These are phyloP conservation scores for Microbotryum lychnidis-dioicae DNA, from an alignment of 1,284 basidiomycete species.

Conservation along the genomic window DNA sequence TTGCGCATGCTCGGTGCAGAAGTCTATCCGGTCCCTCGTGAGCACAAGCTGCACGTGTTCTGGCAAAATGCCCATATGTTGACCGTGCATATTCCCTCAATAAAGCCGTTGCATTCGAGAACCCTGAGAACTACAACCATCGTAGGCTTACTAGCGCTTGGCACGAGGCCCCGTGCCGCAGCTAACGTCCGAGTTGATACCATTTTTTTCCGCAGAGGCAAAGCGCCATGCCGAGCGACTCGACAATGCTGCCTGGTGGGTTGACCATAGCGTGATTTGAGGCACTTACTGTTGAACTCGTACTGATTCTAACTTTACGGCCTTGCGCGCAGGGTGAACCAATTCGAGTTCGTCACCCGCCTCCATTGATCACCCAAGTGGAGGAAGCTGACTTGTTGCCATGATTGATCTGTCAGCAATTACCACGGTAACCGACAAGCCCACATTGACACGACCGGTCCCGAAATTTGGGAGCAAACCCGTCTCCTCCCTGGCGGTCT, in stretches of 20 bases:
- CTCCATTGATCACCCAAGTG: slow-evolving; percentile 59
- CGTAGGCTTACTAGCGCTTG: slow-evolving; percentile 37
- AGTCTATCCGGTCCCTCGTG: slow-evolving; percentile 77
- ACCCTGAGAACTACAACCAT: slow-evolving; percentile 97
- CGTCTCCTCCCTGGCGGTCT: slow-evolving; percentile 42
- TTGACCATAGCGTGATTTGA: background rate
- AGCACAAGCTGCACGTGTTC: slow-evolving; percentile 11
- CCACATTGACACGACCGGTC: slow-evolving; percentile 86
- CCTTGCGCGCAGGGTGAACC: slow-evolving; percentile 9
- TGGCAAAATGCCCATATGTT: background rate
- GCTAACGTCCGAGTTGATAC: background rate
- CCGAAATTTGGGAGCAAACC: slow-evolving; percentile 94
- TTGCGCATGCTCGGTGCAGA: slow-evolving; percentile 94
- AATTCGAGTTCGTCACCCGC: slow-evolving; percentile 18
- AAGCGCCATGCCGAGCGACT: slow-evolving; percentile 71
- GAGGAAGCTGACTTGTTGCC: background rate
- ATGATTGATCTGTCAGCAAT: slow-evolving; percentile 22
- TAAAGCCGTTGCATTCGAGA: slow-evolving; percentile 83
- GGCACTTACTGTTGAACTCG: background rate
- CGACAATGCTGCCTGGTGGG: slow-evolving; percentile 90
- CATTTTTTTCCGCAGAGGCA: slow-evolving; percentile 49
- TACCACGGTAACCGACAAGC: slow-evolving; percentile 61
- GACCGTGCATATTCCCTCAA: background rate
- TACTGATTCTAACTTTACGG: too few species aligned
- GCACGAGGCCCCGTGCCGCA: too few species aligned